These are phyloP conservation scores for Cyphellophora europaea DNA, from an alignment of 2,329 filamentous ascomycete genomes.

Conservation along the genomic window DNA sequence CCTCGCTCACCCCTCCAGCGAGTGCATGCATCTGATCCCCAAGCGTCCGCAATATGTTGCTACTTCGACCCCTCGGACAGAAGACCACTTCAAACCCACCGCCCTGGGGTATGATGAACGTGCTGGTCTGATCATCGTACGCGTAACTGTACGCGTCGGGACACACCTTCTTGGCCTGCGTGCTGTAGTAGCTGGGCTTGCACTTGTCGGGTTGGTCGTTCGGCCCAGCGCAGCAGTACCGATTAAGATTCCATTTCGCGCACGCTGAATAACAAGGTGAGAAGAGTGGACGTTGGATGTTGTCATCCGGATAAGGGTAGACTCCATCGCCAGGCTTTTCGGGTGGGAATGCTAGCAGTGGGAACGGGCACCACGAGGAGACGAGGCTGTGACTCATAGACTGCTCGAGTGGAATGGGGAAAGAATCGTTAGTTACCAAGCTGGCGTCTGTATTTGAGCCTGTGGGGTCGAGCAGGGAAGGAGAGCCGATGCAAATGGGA, in stretches of 20 bases:
- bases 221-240: slow-evolving; percentile 67
- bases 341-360: slow-evolving; percentile 60
- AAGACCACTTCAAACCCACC: slow-evolving; percentile 72
- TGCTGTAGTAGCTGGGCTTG: slow-evolving; percentile 58
- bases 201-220: slow-evolving; percentile 57
- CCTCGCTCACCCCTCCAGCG: slow-evolving; percentile 14
- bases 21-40: slow-evolving; percentile 16
- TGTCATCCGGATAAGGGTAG: slow-evolving; percentile 72
- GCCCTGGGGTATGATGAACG: slow-evolving; percentile 51
- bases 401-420: slow-evolving; percentile 59
- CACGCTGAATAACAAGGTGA: slow-evolving; percentile 72
- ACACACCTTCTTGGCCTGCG: slow-evolving; percentile 62
- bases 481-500: slow-evolving; percentile 64
- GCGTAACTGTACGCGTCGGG: slow-evolving; percentile 76
- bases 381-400: slow-evolving; percentile 48
- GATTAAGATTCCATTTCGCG: slow-evolving; percentile 54
- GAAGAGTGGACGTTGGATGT: slow-evolving; percentile 60
- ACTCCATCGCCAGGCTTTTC: slow-evolving; percentile 63
- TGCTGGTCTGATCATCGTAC: slow-evolving; percentile 49
- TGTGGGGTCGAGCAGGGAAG: slow-evolving; percentile 44
- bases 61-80: slow-evolving; percentile 47
- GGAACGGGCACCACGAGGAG: slow-evolving; percentile 70
- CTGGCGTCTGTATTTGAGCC: slow-evolving; percentile 46
- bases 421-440: slow-evolving; percentile 55
- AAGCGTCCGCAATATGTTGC: slow-evolving; percentile 21